Base-by-base conservation (phyloP, 106 monocot species). In the Dioscorea alata region DNA sequence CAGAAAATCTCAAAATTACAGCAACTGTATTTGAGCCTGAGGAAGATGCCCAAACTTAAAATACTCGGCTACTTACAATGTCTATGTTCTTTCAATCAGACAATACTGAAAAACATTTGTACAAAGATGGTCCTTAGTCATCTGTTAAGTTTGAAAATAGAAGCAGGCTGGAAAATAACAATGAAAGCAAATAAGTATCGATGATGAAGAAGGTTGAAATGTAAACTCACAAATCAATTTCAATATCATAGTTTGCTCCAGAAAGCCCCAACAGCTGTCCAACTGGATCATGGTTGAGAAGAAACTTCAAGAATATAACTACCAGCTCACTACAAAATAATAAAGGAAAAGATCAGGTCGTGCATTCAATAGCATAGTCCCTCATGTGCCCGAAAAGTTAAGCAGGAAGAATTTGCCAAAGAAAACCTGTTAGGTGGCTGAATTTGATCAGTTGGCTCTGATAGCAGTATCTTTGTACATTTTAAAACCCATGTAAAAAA, bases 401-500 rank as follows among this genome's bases (percentile, higher is more conserved):
- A 65, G 31, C 19, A 57, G 24, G 17, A 23, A 19, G 22, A 48
- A 22, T 15, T 49, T 6, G 42, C 42, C 20, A 48, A 32, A 48
- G 15, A 31, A 66, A 65, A 91, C 95, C 91, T 95, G 75, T 91
- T 86, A 12, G 74, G 49, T 63, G 66, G 82, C 57, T 81, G 77
- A 67, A 90, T 72, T 70, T 90, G 85, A 79, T 90, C 90, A 42
- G 75, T 79, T 28, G 80, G 81, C 69, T 99, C 93, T 13, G 84
- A 82, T 74, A 83, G 70, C 59, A 99, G 71, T 33, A 85, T 77
- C 85, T 76, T 90, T 75, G 82, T 85, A 62, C 81, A 89, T 78
- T 77, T 99, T 61, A 62, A 75, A 69, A 99, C 70, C 99, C 99
- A 99, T 78, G 69, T 88, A 32, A 93, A 99, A 78, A 99, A 93